Evolutionary conservation across 2,329 filamentous ascomycete genomes (phyloP).

Genomic region (Colletotrichum phormii): DNA sequence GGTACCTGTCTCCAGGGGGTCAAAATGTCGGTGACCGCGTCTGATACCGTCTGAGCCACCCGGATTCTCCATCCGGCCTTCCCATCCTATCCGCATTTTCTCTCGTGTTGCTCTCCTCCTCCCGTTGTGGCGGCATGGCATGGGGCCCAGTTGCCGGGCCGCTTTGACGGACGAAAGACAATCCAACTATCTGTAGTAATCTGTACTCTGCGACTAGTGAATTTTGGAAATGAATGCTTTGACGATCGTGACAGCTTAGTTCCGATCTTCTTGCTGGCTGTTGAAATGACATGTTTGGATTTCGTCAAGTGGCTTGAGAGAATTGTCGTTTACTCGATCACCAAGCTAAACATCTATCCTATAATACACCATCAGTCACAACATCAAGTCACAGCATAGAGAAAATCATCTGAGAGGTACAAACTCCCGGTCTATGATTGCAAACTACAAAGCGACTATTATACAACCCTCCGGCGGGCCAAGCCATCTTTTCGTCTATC

Average conservation of each 20-base stretch:
- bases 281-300: not conserved
- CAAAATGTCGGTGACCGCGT: slow-evolving; percentile 29
- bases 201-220: not conserved
- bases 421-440: slow-evolving; percentile 54
- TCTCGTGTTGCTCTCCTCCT: not conserved
- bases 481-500: slow-evolving; percentile 38
- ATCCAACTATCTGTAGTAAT: not conserved
- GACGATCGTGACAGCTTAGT: not conserved
- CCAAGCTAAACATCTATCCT: no score
- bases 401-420: not conserved
- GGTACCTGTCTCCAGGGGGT: slow-evolving; percentile 18
- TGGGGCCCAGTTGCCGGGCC: slow-evolving; percentile 9
- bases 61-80: slow-evolving; percentile 8
- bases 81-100: not conserved
- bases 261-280: not conserved
- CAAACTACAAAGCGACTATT: slow-evolving; percentile 44
- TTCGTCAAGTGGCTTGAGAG: not conserved
- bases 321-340: no score
- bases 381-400: no score
- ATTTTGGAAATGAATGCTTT: not conserved
- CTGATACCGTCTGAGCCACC: not conserved
- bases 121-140: slow-evolving; percentile 9
- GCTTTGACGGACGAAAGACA: slow-evolving; percentile 19
- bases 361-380: no score
- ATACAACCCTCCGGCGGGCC: slow-evolving; percentile 43